A percentile compares a stretch with the other conserved stretches of the same genome.
These are phyloP conservation scores for Mycena sp. DNA, from an alignment of 1,284 basidiomycete genomes.

Conservation along the genomic window DNA sequence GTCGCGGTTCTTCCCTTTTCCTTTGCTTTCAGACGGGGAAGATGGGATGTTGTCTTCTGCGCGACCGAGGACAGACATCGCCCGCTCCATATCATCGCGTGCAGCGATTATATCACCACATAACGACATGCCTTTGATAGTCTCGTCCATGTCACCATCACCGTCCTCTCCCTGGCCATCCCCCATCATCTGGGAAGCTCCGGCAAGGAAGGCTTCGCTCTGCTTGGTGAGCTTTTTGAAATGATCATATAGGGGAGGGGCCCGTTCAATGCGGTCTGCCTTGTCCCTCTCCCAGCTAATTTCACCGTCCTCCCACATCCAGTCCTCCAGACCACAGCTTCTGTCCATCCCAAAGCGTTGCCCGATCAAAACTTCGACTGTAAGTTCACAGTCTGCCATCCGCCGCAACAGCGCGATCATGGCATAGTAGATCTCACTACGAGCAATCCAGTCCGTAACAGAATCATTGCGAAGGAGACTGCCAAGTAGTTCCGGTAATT, in stretches of 20 bases:
- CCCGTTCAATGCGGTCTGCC: slow-evolving; percentile 41
- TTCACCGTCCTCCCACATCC: slow-evolving; percentile 57
- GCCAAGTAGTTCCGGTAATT: slow-evolving; percentile 56
- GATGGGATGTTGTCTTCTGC: slow-evolving; percentile 26
- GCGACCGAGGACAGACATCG: slow-evolving; percentile 50
- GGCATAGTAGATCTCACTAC: slow-evolving; percentile 57
- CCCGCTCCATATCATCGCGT: slow-evolving; percentile 57
- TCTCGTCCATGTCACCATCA: slow-evolving; percentile 48
- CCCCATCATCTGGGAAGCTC: slow-evolving; percentile 51
- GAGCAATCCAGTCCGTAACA: slow-evolving; percentile 59
- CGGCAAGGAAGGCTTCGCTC: slow-evolving; percentile 58
- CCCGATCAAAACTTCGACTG: slow-evolving; percentile 54
- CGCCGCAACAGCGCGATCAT: slow-evolving; percentile 57
- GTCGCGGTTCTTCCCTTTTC: slow-evolving; percentile 46
- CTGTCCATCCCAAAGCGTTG: slow-evolving; percentile 49
- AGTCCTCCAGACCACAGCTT: slow-evolving; percentile 54
- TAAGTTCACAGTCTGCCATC: slow-evolving; percentile 62
- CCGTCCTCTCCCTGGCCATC: slow-evolving; percentile 46
- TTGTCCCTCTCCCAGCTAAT: slow-evolving; percentile 48
- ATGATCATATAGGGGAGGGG: slow-evolving; percentile 56
- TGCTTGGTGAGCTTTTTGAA: slow-evolving; percentile 64
- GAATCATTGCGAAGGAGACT: slow-evolving; percentile 62
- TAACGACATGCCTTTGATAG: slow-evolving; percentile 56
- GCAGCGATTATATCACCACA: slow-evolving; percentile 63
- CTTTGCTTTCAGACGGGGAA: slow-evolving; percentile 36